These are phyloP conservation scores for Platanthera zijinensis DNA, from an alignment of 106 monocot species.

Conservation along the genomic window DNA sequence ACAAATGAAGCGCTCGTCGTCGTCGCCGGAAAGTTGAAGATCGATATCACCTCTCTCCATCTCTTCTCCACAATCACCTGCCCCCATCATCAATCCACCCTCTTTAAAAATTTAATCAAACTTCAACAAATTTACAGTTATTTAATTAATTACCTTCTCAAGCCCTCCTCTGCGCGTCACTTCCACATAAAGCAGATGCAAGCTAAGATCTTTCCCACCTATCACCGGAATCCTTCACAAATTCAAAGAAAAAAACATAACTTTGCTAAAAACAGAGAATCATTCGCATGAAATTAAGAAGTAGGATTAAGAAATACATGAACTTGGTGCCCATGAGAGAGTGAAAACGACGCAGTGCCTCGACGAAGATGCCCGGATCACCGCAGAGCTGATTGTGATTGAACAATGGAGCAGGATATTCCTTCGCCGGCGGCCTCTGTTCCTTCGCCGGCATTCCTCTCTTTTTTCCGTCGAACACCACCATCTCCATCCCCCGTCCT, in stretches of 20 bases:
- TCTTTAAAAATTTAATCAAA: too few species aligned
- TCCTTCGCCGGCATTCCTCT: not conserved
- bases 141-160: conserved; percentile 42
- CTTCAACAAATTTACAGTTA: too few species aligned
- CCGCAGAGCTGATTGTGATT: conserved; percentile 44
- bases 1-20: conserved; percentile 92
- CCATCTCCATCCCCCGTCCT: not conserved
- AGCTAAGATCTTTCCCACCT: conserved; percentile 73
- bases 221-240: conserved; percentile 68
- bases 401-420: conserved; percentile 49
- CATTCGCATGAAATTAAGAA: not conserved
- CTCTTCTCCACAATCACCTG: conserved; percentile 66
- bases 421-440: conserved; percentile 9
- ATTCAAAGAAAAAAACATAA: not conserved
- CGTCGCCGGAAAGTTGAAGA: conserved; percentile 71
- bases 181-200: conserved; percentile 65
- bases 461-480: not conserved
- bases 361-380: conserved; percentile 37
- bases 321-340: conserved; percentile 60
- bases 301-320: conserved; percentile 29
- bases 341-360: conserved; percentile 56
- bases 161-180: conserved; percentile 74
- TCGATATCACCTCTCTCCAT: conserved; percentile 74
- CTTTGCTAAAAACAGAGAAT: not conserved
- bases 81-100: not conserved